Evolutionary conservation across 1,284 basidiomycete genomes (phyloP).

Genomic region (Boletus austroedulis): DNA sequence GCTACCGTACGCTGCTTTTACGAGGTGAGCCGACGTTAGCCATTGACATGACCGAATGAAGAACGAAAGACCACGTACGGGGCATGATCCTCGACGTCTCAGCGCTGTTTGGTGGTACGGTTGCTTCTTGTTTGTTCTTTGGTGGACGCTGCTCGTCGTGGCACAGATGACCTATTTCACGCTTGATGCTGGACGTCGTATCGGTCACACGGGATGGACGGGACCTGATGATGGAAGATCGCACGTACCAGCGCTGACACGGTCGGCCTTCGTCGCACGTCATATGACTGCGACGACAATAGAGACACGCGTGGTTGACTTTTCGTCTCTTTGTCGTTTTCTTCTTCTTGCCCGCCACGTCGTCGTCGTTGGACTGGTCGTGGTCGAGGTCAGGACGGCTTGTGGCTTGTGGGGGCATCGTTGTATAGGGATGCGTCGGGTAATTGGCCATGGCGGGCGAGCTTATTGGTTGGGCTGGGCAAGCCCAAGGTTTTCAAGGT

Average conservation of each 20-base stretch:
- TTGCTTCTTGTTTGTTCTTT: constrained; percentile 42
- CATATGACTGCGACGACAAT: constrained; percentile 92
- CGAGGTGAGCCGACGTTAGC: not conserved
- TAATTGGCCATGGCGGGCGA: constrained; percentile 30
- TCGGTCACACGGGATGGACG: constrained; percentile 1
- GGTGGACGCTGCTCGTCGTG: constrained; percentile 75
- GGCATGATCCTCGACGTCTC: constrained; percentile 18
- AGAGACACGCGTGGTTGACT: constrained; percentile 89
- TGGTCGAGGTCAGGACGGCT: constrained; percentile 23
- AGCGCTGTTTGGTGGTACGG: constrained; percentile 32
- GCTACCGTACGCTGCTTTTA: constrained; percentile 36
- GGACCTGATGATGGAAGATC: constrained; percentile 1
- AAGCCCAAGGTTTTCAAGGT: constrained; percentile 10
- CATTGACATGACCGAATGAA: not conserved
- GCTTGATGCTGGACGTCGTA: constrained; percentile 67
- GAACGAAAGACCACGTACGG: constrained; percentile 7
- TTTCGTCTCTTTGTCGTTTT: constrained; percentile 70
- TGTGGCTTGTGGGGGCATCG: constrained; percentile 21
- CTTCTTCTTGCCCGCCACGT: constrained; percentile 46
- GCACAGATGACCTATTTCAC: constrained; percentile 88
- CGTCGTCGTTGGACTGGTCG: constrained; percentile 32
- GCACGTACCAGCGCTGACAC: constrained; percentile 82
- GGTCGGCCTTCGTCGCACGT: constrained; percentile 88
- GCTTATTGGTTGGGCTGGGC: constrained; percentile 9
- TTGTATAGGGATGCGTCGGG: constrained; percentile 31